Evolutionary conservation across 1,284 basidiomycete genomes (phyloP).

Genomic region (Ceratobasidium sp.): DNA sequence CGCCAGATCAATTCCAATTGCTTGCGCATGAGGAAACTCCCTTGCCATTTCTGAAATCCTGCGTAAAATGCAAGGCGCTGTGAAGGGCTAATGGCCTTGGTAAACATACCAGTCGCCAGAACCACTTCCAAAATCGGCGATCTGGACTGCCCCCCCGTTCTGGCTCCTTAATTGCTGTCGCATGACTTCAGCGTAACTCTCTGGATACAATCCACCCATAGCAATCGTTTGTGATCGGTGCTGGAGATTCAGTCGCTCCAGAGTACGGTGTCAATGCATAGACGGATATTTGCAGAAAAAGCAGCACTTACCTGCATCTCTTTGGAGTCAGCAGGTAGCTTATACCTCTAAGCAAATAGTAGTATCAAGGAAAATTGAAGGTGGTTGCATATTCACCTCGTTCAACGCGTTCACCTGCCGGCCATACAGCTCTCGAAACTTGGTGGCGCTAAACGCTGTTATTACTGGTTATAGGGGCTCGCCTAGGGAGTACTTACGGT

Average conservation of each 20-base stretch:
- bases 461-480: neutral
- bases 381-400: neutral
- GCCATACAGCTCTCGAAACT: neutral
- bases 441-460: neutral
- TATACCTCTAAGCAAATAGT: neutral
- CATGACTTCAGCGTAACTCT: constrained; percentile 3
- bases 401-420: neutral
- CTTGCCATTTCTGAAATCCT: constrained; percentile 44
- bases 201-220: constrained; percentile 34
- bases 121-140: constrained; percentile 27
- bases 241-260: constrained; percentile 5
- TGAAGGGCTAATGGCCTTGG: too few species aligned
- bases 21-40: constrained; percentile 41
- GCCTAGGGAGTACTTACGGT: neutral
- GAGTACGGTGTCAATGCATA: neutral
- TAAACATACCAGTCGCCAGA: neutral
- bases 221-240: constrained; percentile 14
- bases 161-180: neutral
- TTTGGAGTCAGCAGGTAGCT: neutral
- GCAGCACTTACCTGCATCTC: neutral
- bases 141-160: neutral
- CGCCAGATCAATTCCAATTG: constrained; percentile 44
- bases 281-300: neutral
- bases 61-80: neutral
- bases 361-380: neutral